Evolutionary conservation across 2,329 filamentous ascomycete genomes (phyloP).

Genomic region (Epicoccum sorghinum): DNA sequence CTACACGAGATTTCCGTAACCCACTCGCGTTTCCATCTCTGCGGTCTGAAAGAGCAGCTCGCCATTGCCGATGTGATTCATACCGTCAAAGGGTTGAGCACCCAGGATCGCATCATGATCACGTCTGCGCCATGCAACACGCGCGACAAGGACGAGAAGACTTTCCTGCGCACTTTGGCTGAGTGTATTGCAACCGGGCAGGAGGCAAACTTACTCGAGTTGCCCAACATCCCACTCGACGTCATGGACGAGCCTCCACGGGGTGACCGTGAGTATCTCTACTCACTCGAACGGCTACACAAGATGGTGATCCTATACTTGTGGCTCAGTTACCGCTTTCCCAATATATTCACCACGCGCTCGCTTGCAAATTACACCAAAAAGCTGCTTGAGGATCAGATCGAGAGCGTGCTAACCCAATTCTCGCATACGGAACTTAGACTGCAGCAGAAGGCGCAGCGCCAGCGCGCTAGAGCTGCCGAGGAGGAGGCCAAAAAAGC

Average conservation of each 20-base stretch:
- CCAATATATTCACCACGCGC: conserved; percentile 78
- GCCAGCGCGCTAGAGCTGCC: conserved; percentile 6
- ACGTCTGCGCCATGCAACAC: conserved; percentile 71
- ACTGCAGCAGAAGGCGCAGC: conserved; percentile 8
- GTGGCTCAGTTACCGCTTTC: conserved; percentile 91
- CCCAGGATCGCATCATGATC: conserved; percentile 77
- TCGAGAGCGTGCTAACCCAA: conserved; percentile 67
- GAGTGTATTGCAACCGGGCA: conserved; percentile 70
- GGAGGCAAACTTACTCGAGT: conserved; percentile 72
- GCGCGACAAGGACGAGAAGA: conserved; percentile 53
- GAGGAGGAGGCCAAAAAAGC: conserved; percentile 11
- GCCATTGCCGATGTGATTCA: conserved; percentile 77
- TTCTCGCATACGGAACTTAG: conserved; percentile 54
- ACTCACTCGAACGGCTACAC: conserved; percentile 77
- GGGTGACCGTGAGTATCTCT: conserved; percentile 63
- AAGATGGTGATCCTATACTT: conserved; percentile 83
- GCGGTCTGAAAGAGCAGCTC: conserved; percentile 66
- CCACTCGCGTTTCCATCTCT: conserved; percentile 73
- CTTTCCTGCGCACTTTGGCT: conserved; percentile 69
- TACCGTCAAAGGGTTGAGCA: conserved; percentile 67
- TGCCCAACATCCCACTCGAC: conserved; percentile 73
- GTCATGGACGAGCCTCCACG: conserved; percentile 66
- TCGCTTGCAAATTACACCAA: conserved; percentile 81
- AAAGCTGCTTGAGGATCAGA: conserved; percentile 74
- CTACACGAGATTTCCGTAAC: conserved; percentile 72